phyloP scores from a whole-genome alignment of 495 filamentous ascomycete species.

The Cercophora samala region DNA sequence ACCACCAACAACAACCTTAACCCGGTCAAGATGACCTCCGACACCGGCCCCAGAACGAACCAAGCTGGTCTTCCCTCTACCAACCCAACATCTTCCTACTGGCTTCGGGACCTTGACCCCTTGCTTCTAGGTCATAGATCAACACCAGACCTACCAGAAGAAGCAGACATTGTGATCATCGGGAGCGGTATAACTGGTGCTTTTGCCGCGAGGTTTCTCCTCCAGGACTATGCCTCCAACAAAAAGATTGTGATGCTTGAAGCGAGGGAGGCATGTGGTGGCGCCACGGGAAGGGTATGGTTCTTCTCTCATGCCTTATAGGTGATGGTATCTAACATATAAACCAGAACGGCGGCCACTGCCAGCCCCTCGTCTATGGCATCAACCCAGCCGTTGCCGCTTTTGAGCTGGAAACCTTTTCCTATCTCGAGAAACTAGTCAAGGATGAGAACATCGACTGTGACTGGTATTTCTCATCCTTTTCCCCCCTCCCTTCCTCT shows the following conservation, averaged over 20 bases:
- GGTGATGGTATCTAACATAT: background rate
- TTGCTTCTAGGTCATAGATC: conserved; percentile 58
- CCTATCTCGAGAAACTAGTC: conserved; percentile 52
- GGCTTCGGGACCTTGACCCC: conserved; percentile 60
- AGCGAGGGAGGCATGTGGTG: conserved; percentile 73
- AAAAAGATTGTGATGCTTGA: conserved; percentile 67
- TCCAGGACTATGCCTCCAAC: conserved; percentile 37
- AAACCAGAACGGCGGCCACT: conserved; percentile 67
- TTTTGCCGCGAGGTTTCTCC: conserved; percentile 61
- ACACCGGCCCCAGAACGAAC: conserved; percentile 16
- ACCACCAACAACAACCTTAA: background rate
- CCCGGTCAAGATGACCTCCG: background rate
- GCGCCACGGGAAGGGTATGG: conserved; percentile 71
- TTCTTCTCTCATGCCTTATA: conserved; percentile 12
- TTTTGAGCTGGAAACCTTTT: conserved; percentile 63
- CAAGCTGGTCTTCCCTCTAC: conserved; percentile 48
- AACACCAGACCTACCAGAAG: conserved; percentile 56
- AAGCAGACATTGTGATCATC: conserved; percentile 65
- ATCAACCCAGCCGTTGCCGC: conserved; percentile 48
- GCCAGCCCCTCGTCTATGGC: conserved; percentile 60
- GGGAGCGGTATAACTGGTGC: conserved; percentile 71
- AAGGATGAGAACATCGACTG: conserved; percentile 53
- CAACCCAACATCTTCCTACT: conserved; percentile 66
- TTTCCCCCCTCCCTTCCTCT: no score
- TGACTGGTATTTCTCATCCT: conserved; percentile 45